Evolutionary conservation across 2,329 filamentous ascomycete species (phyloP).

Genomic region (Neodidymelliopsis sp.): DNA sequence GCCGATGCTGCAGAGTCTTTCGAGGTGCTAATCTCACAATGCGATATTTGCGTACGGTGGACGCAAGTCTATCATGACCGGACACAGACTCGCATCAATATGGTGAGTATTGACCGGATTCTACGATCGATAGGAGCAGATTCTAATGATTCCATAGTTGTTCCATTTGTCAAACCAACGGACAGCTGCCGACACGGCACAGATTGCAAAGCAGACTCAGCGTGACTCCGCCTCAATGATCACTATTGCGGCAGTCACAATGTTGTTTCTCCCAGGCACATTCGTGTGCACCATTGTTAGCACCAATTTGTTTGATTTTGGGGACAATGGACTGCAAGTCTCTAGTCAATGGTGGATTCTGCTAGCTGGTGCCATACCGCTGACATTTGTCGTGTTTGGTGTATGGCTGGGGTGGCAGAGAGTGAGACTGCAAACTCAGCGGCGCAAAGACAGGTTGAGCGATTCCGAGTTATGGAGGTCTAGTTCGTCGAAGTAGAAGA

Average conservation of each 20-base stretch:
- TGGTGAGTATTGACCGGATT: slow-evolving; percentile 24
- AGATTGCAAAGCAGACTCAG: slow-evolving; percentile 30
- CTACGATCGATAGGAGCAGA: too few species aligned
- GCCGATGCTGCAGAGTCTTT: slow-evolving; percentile 25
- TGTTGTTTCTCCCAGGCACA: slow-evolving; percentile 35
- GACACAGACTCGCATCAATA: slow-evolving; percentile 31
- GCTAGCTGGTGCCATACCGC: neutral
- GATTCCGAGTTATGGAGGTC: too few species aligned
- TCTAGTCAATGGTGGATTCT: slow-evolving; percentile 1
- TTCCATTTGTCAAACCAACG: slow-evolving; percentile 33
- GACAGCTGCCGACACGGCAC: slow-evolving; percentile 28
- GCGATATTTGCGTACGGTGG: slow-evolving; percentile 30
- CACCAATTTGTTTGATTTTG: slow-evolving; percentile 8
- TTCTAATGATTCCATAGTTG: too few species aligned
- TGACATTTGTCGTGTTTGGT: slow-evolving; percentile 1
- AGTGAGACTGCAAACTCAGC: too few species aligned
- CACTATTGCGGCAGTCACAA: slow-evolving; percentile 35
- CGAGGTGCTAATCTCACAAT: slow-evolving; percentile 25
- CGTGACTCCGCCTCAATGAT: slow-evolving; percentile 39
- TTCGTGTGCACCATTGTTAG: slow-evolving; percentile 22
- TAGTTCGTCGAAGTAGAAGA: too few species aligned
- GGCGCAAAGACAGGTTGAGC: too few species aligned
- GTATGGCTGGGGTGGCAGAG: too few species aligned
- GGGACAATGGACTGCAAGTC: neutral
- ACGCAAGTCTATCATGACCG: slow-evolving; percentile 28